Evolutionary conservation across 768 basidiomycete genomes (phyloP), one percentile per base, ranked within the genome.

Genomic region (Tricholoma matsutake): DNA sequence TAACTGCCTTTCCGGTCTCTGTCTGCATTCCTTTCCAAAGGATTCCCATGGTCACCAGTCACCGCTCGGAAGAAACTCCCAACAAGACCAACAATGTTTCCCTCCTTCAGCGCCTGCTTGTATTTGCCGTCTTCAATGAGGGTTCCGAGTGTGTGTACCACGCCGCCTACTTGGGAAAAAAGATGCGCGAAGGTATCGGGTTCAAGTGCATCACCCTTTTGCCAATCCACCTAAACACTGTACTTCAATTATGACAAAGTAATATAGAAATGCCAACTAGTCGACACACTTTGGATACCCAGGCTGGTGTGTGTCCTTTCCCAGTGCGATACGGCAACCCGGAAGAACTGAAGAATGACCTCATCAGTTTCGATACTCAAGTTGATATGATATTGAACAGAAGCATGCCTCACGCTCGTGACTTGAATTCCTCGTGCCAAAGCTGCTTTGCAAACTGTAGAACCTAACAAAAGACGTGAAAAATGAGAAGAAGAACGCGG

Each of bases 101-200:
- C 86, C 56, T 80, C 78, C 62, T 79, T 79, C 47, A 98, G 65
- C 37, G 86, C 83, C 37, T 78, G 71, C 74, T 99, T 99, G 80
- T 99, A 99, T 47, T 75, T 78, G 18, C 80, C 78, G 67, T 87
- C 86, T 70, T 96, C 93, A 32, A 98, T 78, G 54, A 99, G 84
- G 9, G 89, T 92, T 49, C 97, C 97, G 18, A 98, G 81, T 1
- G 97, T 96, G 72, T 98, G 95, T 37, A 99, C 94, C 29, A 98
- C 89, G 1, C 89, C 93, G 22, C 83, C 83, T 25, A 82, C 85
- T 22, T 79, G 74, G 0, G 86, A 79, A 53, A 98, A 80, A 20
- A 95, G 76, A 58, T 86, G 77, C 8, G 80, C 78, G 74, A 94
- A 96, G 11, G 86, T 80, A 60, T 85, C 77, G 0, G 94, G 94